A percentile compares a stretch with the other conserved stretches of the same genome.
phyloP scores from a whole-genome alignment of 352 stramenopile species.

The Pythium coloratum region DNA sequence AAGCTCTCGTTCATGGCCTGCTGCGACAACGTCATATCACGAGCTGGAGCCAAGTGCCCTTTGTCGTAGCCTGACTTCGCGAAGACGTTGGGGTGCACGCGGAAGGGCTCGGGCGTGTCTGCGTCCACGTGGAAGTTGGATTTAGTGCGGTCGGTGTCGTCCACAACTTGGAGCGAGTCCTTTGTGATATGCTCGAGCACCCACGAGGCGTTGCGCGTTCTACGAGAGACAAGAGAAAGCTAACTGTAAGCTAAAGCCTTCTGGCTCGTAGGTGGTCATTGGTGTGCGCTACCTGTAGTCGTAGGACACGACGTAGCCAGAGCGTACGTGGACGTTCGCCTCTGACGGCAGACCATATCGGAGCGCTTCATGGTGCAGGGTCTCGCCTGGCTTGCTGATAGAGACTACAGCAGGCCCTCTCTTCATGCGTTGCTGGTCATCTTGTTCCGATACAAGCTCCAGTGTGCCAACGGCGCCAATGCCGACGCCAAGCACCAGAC shows the following conservation, averaged over 20 bases:
- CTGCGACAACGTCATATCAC: constrained; percentile 87
- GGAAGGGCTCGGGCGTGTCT: constrained; percentile 69
- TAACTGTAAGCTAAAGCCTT: background rate
- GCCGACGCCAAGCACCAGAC: constrained; percentile 17
- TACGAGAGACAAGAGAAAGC: constrained; percentile 14
- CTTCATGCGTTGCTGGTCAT: constrained; percentile 3
- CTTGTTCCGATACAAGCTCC: constrained; percentile 12
- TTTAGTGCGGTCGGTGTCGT: constrained; percentile 78
- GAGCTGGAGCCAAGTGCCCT: constrained; percentile 91
- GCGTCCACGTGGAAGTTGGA: constrained; percentile 88
- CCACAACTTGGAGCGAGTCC: constrained; percentile 59
- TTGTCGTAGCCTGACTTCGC: constrained; percentile 93
- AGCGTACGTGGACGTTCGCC: constrained; percentile 68
- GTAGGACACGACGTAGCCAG: constrained; percentile 84
- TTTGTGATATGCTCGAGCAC: constrained; percentile 84
- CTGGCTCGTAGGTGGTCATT: background rate
- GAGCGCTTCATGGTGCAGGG: constrained; percentile 60
- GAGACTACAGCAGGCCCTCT: constrained; percentile 4
- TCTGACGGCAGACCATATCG: constrained; percentile 71
- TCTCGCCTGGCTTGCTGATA: constrained; percentile 17
- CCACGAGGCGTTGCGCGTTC: constrained; percentile 84
- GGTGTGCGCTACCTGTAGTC: constrained; percentile 62
- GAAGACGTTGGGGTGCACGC: constrained; percentile 88
- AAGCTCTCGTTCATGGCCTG: constrained; percentile 92
- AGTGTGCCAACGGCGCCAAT: constrained; percentile 20